Conservation (phyloP, 1,284 basidiomycete species). For the Vanrija pseudolonga region DNA sequence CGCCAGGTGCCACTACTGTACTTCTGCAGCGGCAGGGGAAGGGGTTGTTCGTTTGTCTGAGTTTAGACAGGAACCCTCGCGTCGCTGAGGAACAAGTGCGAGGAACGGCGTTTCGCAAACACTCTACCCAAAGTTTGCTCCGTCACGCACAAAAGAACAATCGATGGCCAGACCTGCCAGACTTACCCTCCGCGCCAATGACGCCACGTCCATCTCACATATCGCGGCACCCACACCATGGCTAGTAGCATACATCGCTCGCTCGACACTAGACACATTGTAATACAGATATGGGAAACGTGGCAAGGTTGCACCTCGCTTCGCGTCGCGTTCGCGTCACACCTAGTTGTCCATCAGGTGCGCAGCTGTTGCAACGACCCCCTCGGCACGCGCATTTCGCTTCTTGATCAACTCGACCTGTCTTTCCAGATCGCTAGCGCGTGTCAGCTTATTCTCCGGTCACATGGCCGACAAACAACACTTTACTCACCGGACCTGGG, state of each 20-base stretch:
- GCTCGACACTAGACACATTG: not conserved
- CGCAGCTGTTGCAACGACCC: constrained; percentile 37
- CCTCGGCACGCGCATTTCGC: constrained; percentile 39
- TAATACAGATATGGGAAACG: not conserved
- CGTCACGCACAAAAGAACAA: too few species aligned
- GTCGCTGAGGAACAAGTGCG: too few species aligned
- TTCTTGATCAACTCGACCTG: constrained; percentile 37
- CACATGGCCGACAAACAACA: not conserved
- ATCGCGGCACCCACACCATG: not conserved
- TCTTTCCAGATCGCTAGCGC: constrained; percentile 38
- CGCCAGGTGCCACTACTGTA: too few species aligned
- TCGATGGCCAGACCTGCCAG: too few species aligned
- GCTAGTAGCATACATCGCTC: not conserved
- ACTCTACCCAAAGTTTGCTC: too few species aligned
- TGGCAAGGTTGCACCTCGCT: too few species aligned
- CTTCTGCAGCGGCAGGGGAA: too few species aligned
- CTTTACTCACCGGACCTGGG: constrained; percentile 42
- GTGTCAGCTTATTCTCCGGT: not conserved
- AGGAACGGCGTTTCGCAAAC: too few species aligned
- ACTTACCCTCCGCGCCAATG: too few species aligned
- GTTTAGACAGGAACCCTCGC: too few species aligned
- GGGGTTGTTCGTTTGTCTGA: too few species aligned
- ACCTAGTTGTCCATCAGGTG: constrained; percentile 24
- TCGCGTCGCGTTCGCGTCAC: not conserved
- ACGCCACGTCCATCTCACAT: too few species aligned